These are phyloP conservation scores for Backusella psychrophila DNA, from an alignment of 192 early-diverging fungal genomes.

Conservation along the genomic window DNA sequence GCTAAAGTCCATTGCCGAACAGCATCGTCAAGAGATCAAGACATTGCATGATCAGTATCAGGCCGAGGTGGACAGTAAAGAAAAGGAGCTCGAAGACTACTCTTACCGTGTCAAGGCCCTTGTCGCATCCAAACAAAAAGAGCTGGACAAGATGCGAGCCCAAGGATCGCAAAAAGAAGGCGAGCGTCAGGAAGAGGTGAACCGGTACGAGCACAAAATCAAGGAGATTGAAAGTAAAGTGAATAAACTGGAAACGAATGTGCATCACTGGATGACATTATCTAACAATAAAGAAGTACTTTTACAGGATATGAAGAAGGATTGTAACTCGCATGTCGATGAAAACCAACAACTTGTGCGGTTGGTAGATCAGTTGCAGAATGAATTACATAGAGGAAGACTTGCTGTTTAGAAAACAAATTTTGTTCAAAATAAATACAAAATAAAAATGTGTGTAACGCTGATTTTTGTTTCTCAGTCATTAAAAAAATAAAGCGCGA, in stretches of 20 bases:
- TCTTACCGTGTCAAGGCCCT: constrained; percentile 23
- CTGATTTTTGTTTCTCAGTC: not conserved
- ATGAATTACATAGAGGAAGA: constrained; percentile 12
- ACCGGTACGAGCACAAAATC: not conserved
- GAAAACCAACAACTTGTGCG: constrained; percentile 13
- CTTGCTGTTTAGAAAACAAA: not conserved
- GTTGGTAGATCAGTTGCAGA: constrained; percentile 14
- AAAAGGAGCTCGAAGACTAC: constrained; percentile 24
- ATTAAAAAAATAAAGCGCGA: not conserved
- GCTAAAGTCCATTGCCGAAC: constrained; percentile 15
- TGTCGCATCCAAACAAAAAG: constrained; percentile 14
- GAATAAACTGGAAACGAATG: not conserved
- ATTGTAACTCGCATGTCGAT: constrained; percentile 2
- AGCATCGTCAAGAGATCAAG: constrained; percentile 21
- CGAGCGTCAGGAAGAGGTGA: not conserved
- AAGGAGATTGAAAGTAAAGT: constrained; percentile 8
- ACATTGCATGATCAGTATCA: constrained; percentile 26
- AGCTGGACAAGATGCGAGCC: constrained; percentile 3
- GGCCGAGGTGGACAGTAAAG: constrained; percentile 19
- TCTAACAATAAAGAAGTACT: constrained; percentile 6
- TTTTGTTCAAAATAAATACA: not conserved
- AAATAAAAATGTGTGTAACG: not conserved
- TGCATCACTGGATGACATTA: constrained; percentile 11
- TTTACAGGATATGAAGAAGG: constrained; percentile 14
- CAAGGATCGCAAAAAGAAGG: not conserved